Evolutionary conservation across 2,329 filamentous ascomycete species (phyloP).

Genomic region (Epichloe brachyelytri): DNA sequence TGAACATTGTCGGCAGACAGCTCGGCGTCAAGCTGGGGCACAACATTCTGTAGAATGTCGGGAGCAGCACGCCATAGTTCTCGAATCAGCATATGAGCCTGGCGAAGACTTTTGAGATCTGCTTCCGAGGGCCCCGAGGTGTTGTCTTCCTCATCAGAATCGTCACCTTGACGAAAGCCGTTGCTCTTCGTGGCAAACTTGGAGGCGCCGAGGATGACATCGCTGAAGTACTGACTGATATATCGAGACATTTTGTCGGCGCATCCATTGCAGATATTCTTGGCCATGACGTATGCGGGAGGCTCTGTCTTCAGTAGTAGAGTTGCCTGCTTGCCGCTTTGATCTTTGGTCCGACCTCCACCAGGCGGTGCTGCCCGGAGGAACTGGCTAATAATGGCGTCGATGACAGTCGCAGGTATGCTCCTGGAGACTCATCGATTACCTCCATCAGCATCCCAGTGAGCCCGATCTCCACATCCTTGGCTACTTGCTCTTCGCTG

Average conservation of each 20-base stretch:
- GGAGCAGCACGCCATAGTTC: constrained; percentile 92
- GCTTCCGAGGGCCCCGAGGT: constrained; percentile 59
- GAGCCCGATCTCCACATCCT: constrained; percentile 90
- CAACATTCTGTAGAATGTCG: constrained; percentile 77
- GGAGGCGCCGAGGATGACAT: constrained; percentile 84
- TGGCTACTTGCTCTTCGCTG: constrained; percentile 70
- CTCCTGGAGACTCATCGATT: constrained; percentile 66
- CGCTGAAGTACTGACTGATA: constrained; percentile 92
- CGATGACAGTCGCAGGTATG: constrained; percentile 70
- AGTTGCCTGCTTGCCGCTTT: constrained; percentile 69
- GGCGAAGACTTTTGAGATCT: constrained; percentile 75
- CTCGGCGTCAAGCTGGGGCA: constrained; percentile 88
- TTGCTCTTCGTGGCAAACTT: constrained; percentile 42
- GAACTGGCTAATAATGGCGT: constrained; percentile 92
- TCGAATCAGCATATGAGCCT: constrained; percentile 77
- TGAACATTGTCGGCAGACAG: constrained; percentile 80
- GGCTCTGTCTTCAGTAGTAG: constrained; percentile 79
- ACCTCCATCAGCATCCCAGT: constrained; percentile 72
- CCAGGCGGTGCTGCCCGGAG: constrained; percentile 68
- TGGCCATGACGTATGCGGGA: constrained; percentile 91
- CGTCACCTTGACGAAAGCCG: constrained; percentile 45
- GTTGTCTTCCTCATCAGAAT: constrained; percentile 50
- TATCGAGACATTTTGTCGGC: constrained; percentile 91
- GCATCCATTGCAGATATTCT: constrained; percentile 78
- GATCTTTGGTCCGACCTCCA: constrained; percentile 45